Conservation (phyloP, 192 early-diverging fungal genomes). For the Gaertneriomyces sp. region DNA sequence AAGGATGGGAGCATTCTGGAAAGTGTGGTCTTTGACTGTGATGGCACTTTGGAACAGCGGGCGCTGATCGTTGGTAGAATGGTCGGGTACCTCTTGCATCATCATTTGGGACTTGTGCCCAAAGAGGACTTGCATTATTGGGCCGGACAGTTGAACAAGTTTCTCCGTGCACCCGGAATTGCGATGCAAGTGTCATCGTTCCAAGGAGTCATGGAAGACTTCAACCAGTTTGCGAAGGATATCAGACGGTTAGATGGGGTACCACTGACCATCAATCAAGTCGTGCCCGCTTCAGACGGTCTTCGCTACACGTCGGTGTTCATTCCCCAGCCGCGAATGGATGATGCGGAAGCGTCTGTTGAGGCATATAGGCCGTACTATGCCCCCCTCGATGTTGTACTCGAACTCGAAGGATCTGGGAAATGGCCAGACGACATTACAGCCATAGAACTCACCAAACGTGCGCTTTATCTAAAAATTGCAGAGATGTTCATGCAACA, state of each 20-base stretch:
- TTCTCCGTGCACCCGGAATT: slow-evolving; percentile 50
- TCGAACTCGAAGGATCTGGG: slow-evolving; percentile 78
- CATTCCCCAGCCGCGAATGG: slow-evolving; percentile 61
- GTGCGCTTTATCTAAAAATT: slow-evolving; percentile 79
- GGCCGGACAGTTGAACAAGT: slow-evolving; percentile 65
- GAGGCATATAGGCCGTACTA: slow-evolving; percentile 28
- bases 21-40: slow-evolving; percentile 77
- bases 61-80: slow-evolving; percentile 75
- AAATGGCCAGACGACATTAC: slow-evolving; percentile 88
- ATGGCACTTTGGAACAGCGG: slow-evolving; percentile 54
- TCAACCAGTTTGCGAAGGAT: slow-evolving; percentile 60
- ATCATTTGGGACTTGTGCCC: slow-evolving; percentile 61
- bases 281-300: slow-evolving; percentile 55
- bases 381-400: slow-evolving; percentile 60
- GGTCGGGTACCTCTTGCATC: slow-evolving; percentile 69
- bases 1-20: slow-evolving; percentile 87
- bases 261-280: slow-evolving; percentile 60
- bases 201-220: slow-evolving; percentile 64
- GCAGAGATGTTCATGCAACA: slow-evolving; percentile 51
- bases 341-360: slow-evolving; percentile 4
- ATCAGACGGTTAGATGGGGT: slow-evolving; percentile 61
- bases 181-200: slow-evolving; percentile 44
- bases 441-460: slow-evolving; percentile 87
- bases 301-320: slow-evolving; percentile 74
- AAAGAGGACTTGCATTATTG: slow-evolving; percentile 48